These are phyloP conservation scores for Phytophthora citricola DNA, from an alignment of 352 stramenopile genomes.

Conservation along the genomic window DNA sequence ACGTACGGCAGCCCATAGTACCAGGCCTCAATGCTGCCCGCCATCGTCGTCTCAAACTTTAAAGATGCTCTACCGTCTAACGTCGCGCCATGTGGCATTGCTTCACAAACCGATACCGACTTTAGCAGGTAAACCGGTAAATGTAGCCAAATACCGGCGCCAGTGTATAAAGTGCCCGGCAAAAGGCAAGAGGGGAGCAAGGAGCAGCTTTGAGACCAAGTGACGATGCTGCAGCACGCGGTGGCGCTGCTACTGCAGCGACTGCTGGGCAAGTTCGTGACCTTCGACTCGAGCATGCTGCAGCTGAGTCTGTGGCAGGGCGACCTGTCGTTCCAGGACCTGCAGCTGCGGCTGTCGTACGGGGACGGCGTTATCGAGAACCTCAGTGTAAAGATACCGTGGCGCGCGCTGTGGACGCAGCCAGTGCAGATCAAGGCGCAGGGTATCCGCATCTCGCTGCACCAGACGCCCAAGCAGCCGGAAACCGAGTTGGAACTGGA, in stretches of 20 bases:
- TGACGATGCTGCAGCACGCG: slow-evolving; percentile 81
- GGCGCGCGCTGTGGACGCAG: slow-evolving; percentile 85
- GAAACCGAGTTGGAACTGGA: slow-evolving; percentile 15
- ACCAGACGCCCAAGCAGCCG: slow-evolving; percentile 54
- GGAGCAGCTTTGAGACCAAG: background rate
- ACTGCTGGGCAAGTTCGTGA: slow-evolving; percentile 89
- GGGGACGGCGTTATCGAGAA: slow-evolving; percentile 79
- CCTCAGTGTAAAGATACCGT: slow-evolving; percentile 86
- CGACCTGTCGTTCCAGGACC: slow-evolving; percentile 84
- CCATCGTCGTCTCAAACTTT: slow-evolving; percentile 41
- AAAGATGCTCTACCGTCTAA: slow-evolving; percentile 1
- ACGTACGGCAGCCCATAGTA: slow-evolving; percentile 87
- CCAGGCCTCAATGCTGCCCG: slow-evolving; percentile 81
- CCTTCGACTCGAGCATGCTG: slow-evolving; percentile 87
- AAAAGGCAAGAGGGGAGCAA: background rate
- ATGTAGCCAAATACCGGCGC: slow-evolving; percentile 10
- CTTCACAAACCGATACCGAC: background rate
- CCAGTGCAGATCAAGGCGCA: slow-evolving; percentile 81
- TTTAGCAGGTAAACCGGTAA: slow-evolving; percentile 3
- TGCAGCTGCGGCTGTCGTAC: slow-evolving; percentile 82
- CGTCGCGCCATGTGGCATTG: slow-evolving; percentile 9
- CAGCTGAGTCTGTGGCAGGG: slow-evolving; percentile 87
- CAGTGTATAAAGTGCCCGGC: too few relatives aligned
- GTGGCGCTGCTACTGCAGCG: slow-evolving; percentile 87
- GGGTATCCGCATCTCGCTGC: slow-evolving; percentile 71